Evolutionary conservation across 2,329 filamentous ascomycete species (phyloP).

Genomic region (Pleochaeta shiraiana): DNA sequence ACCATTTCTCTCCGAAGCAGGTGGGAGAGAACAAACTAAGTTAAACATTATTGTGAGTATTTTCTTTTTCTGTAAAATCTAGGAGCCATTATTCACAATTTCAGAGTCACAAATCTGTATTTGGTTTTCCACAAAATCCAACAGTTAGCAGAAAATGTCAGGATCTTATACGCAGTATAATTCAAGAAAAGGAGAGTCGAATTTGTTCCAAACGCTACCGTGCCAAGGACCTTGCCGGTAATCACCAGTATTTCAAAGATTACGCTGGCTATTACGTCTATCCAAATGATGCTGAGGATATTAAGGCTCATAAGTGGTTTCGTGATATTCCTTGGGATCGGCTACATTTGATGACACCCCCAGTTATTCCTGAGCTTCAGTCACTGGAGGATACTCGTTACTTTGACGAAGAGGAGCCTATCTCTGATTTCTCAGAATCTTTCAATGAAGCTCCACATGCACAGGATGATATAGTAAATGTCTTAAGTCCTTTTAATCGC

Average conservation of each 20-base stretch:
- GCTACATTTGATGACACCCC: conserved; percentile 47
- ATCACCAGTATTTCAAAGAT: conserved; percentile 15
- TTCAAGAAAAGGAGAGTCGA: conserved; percentile 52
- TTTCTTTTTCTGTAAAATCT: neutral
- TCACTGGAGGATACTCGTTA: conserved; percentile 60
- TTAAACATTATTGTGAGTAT: conserved; percentile 51
- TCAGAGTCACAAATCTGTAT: conserved; percentile 43
- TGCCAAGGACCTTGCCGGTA: conserved; percentile 31
- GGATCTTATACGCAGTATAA: conserved; percentile 50
- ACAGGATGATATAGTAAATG: conserved; percentile 14
- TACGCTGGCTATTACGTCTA: conserved; percentile 46
- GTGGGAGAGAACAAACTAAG: conserved; percentile 56
- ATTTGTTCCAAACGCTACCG: conserved; percentile 59
- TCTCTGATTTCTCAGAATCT: conserved; percentile 38
- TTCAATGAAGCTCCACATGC: conserved; percentile 7
- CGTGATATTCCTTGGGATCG: conserved; percentile 54
- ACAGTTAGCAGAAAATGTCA: conserved; percentile 48
- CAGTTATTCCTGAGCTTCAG: conserved; percentile 56
- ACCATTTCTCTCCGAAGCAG: conserved; percentile 65
- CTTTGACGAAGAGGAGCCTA: conserved; percentile 63
- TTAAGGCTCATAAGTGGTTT: conserved; percentile 81
- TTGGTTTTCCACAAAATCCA: conserved; percentile 47
- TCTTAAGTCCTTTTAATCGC: conserved; percentile 17
- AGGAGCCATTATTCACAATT: too few species aligned
- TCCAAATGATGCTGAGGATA: conserved; percentile 65